phyloP scores from a whole-genome alignment of 306 rosid genomes.

The Carpinus fangiana region DNA sequence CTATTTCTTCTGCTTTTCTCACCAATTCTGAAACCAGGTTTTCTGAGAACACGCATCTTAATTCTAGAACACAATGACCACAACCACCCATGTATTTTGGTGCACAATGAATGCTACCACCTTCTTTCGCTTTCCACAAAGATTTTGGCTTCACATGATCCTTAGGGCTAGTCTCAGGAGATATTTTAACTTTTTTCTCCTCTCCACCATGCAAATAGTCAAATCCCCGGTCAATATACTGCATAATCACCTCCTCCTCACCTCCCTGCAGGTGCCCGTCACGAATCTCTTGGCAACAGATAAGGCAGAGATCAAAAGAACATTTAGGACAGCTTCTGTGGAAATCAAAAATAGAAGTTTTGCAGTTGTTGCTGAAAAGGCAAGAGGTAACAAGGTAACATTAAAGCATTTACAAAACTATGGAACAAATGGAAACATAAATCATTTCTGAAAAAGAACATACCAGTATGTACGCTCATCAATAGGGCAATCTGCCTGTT shows the following conservation, averaged over 20 bases:
- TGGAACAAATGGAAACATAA: background rate
- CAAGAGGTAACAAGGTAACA: background rate
- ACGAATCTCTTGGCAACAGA: constrained; percentile 81
- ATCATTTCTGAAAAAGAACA: background rate
- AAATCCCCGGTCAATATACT: constrained; percentile 34
- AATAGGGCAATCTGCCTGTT: constrained; percentile 14
- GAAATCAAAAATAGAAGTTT: constrained; percentile 74
- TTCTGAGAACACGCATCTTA: constrained; percentile 46
- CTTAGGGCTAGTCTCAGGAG: background rate
- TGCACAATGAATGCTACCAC: constrained; percentile 72
- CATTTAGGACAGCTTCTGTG: constrained; percentile 74
- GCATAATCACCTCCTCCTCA: constrained; percentile 38
- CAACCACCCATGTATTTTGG: constrained; percentile 48
- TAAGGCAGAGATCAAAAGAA: constrained; percentile 73
- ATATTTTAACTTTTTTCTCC: background rate
- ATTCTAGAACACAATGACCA: constrained; percentile 52
- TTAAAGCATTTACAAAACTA: background rate
- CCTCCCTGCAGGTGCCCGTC: constrained; percentile 56
- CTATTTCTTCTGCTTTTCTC: constrained; percentile 54
- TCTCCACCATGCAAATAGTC: constrained; percentile 55
- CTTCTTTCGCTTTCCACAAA: constrained; percentile 53
- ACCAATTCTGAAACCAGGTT: constrained; percentile 48
- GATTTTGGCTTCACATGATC: constrained; percentile 32
- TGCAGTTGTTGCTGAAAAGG: constrained; percentile 72
- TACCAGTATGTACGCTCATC: constrained; percentile 80